phyloP scores from a whole-genome alignment of 2,329 filamentous ascomycete genomes.

The Periconia macrospinosa region DNA sequence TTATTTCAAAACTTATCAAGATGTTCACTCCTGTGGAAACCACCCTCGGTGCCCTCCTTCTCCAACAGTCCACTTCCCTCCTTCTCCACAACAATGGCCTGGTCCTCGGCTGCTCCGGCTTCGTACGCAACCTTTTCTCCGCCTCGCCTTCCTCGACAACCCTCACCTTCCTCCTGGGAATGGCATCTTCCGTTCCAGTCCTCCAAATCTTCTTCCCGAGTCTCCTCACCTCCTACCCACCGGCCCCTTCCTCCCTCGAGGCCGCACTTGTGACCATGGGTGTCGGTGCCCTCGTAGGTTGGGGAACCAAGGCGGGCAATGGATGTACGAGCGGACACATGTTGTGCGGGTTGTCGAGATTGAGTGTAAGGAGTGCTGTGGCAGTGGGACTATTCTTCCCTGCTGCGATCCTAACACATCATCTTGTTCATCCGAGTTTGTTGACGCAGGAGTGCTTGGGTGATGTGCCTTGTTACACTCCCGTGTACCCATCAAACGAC shows the following conservation, averaged over 20 bases:
- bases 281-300: constrained; percentile 51
- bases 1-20: too few relatives aligned
- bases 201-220: constrained; percentile 47
- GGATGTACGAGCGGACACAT: constrained; percentile 61
- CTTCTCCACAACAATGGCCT: constrained; percentile 56
- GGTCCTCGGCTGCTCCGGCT: constrained; percentile 54
- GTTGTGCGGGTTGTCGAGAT: constrained; percentile 55
- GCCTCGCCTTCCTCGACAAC: constrained; percentile 46
- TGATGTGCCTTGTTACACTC: constrained; percentile 50
- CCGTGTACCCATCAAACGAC: constrained; percentile 44
- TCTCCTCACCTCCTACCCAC: constrained; percentile 48
- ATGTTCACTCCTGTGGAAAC: constrained; percentile 60
- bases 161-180: constrained; percentile 49
- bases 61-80: constrained; percentile 54
- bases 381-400: constrained; percentile 45
- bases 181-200: constrained; percentile 49
- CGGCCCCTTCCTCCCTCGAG: constrained; percentile 35
- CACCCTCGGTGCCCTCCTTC: constrained; percentile 52
- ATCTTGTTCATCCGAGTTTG: constrained; percentile 46
- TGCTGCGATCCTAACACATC: constrained; percentile 34
- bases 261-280: constrained; percentile 44
- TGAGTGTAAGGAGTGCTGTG: constrained; percentile 53
- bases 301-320: constrained; percentile 56
- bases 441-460: constrained; percentile 41
- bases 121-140: constrained; percentile 46